Base-by-base conservation (phyloP, 805 yeast species). In the Lipomyces chichibuensis region DNA sequence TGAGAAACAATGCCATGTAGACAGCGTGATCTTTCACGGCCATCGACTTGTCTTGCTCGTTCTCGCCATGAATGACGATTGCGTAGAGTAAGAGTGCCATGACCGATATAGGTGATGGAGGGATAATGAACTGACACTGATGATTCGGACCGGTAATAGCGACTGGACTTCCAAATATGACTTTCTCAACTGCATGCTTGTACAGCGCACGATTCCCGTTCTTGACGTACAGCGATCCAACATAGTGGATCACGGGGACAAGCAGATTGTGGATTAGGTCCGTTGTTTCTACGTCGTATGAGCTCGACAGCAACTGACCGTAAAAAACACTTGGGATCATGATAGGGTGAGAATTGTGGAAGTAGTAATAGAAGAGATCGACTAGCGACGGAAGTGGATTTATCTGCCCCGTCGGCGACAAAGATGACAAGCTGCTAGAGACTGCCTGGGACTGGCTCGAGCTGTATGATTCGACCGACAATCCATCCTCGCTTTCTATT, bases 331-430 rank as follows among this genome's bases (percentile, higher is more conserved):
- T 65, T 27, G 70, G 70, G n/a, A 66, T 57, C 27, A 60, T 7
- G n/a, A 64, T 17, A 11, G 70, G 67, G 32, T 66, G 70, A 3
- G 65, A 60, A n/a, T 62, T 52, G 49, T 63, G 62, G 43, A 66
- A 66, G 49, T 54, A 60, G 57, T 35, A 51, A 37, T 54, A 66
- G 54, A 25, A 66, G 35, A 60, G 32, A 35, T 64, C 70, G 20
- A 59, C 59, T 20, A 66, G 59, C 29, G 65, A 56, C 25, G 64
- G 63, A 17, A 27, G 13, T 5, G 58, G 32, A 9, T 32, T 17
- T 14, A 11, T 25, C 23, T n/a, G 52, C 20, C 6, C 14, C 17
- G 25, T 11, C 23, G 55, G 4, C 17, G 33, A 20, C 29, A 25
- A 3, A 7, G 20, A 8, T 25, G 55, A 46, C 27, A n/a, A n/a